phyloP scores from a whole-genome alignment of 805 yeast species.

The Dipodascus albidus region DNA sequence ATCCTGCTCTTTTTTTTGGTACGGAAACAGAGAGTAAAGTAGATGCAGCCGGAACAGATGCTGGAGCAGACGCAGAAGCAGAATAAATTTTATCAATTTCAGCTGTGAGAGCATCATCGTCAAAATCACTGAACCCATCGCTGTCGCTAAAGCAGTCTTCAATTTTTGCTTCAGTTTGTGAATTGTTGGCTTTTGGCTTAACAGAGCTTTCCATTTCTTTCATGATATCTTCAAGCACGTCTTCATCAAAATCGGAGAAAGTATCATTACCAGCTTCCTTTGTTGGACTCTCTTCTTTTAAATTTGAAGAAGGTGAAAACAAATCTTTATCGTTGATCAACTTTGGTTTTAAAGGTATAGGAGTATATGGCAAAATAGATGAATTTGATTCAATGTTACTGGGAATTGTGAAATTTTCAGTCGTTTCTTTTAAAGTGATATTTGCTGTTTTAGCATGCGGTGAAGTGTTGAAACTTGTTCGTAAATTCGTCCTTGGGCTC shows the following conservation, averaged over 20 bases:
- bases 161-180: background rate
- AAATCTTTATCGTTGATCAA: background rate
- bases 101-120: slow-evolving; percentile 3
- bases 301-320: background rate
- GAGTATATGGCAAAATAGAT: background rate
- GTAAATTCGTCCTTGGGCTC: too few species aligned
- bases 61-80: too few species aligned
- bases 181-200: background rate
- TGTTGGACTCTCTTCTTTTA: background rate
- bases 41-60: too few species aligned
- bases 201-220: background rate
- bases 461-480: too few species aligned
- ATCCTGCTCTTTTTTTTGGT: background rate
- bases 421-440: background rate
- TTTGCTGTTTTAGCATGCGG: background rate
- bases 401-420: background rate
- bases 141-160: background rate
- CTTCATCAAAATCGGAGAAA: background rate
- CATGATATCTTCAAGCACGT: background rate
- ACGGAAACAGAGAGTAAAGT: too few species aligned
- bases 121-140: slow-evolving; percentile 3
- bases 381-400: background rate
- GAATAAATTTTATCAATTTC: background rate
- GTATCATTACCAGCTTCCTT: background rate
- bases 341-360: background rate